Evolutionary conservation across 495 filamentous ascomycete genomes (phyloP).

Genomic region (Neurospora sp.): DNA sequence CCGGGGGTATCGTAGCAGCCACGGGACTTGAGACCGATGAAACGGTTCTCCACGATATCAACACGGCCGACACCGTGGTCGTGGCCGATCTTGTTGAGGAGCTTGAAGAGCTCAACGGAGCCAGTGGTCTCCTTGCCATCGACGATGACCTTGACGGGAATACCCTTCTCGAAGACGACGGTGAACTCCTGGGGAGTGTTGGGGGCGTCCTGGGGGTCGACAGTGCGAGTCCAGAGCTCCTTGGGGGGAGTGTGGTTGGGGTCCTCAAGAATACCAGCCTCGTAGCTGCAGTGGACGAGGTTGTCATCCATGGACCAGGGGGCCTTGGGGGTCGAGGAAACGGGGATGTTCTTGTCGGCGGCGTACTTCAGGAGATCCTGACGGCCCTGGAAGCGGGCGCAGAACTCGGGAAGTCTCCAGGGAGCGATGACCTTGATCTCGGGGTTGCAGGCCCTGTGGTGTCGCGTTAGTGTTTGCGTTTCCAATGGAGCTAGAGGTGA

Average conservation of each 20-base stretch:
- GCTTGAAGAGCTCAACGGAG: conserved; percentile 68
- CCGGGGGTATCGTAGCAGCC: conserved; percentile 81
- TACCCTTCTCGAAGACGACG: conserved; percentile 74
- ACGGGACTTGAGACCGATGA: conserved; percentile 60
- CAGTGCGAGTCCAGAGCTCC: conserved; percentile 80
- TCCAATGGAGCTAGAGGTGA: conserved; percentile 9
- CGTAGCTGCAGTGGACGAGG: conserved; percentile 83
- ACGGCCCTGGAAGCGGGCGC: conserved; percentile 69
- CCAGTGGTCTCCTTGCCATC: conserved; percentile 61
- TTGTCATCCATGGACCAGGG: conserved; percentile 87
- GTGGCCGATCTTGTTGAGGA: conserved; percentile 67
- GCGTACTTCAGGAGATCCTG: conserved; percentile 87
- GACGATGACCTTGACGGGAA: conserved; percentile 55
- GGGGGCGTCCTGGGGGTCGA: conserved; percentile 67
- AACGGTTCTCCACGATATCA: conserved; percentile 70
- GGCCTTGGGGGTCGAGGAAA: conserved; percentile 71
- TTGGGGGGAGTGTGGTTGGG: conserved; percentile 53
- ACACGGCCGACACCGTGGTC: conserved; percentile 75
- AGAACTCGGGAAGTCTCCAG: conserved; percentile 80
- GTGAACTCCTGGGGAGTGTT: conserved; percentile 68
- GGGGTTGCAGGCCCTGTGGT: conserved; percentile 50
- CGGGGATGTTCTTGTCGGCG: conserved; percentile 65
- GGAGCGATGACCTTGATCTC: conserved; percentile 80
- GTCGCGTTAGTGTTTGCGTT: neutral
- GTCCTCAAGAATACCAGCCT: conserved; percentile 73